Percentiles rank a stretch among this genome's conserved stretches.
phyloP scores from a whole-genome alignment of 2,329 filamentous ascomycete species.

The Juglanconis oblonga region DNA sequence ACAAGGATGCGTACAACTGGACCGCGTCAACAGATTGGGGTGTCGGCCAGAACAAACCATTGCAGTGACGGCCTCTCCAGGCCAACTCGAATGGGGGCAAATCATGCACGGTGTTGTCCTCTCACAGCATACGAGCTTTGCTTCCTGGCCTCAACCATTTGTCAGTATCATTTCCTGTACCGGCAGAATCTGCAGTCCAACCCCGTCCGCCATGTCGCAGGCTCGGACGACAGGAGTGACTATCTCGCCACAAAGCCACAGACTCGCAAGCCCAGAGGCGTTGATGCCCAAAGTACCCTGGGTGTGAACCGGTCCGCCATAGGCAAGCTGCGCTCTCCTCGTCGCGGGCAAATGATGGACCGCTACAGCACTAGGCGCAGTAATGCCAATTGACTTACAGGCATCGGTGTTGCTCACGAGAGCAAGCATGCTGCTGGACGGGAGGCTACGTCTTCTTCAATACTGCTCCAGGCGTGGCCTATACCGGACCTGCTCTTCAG shows the following conservation, averaged over 20 bases:
- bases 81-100: constrained; percentile 16
- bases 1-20: neutral
- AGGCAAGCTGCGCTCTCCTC: constrained; percentile 25
- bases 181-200: constrained; percentile 24
- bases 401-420: neutral
- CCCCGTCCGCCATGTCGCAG: constrained; percentile 26
- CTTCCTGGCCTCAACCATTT: constrained; percentile 17
- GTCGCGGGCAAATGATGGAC: neutral
- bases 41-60: neutral
- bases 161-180: constrained; percentile 23
- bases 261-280: constrained; percentile 29
- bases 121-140: constrained; percentile 26
- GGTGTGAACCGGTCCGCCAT: constrained; percentile 24
- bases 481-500: neutral
- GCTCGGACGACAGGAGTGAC: constrained; percentile 24
- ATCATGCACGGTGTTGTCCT: constrained; percentile 19
- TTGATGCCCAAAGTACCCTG: constrained; percentile 40
- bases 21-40: neutral
- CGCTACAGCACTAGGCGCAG: neutral
- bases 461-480: neutral
- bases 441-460: neutral
- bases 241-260: constrained; percentile 27
- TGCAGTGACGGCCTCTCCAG: constrained; percentile 22
- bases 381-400: neutral
- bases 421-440: neutral